Evolutionary conservation across 2,329 filamentous ascomycete genomes (phyloP).

Genomic region (Phyllosticta citribraziliensis): DNA sequence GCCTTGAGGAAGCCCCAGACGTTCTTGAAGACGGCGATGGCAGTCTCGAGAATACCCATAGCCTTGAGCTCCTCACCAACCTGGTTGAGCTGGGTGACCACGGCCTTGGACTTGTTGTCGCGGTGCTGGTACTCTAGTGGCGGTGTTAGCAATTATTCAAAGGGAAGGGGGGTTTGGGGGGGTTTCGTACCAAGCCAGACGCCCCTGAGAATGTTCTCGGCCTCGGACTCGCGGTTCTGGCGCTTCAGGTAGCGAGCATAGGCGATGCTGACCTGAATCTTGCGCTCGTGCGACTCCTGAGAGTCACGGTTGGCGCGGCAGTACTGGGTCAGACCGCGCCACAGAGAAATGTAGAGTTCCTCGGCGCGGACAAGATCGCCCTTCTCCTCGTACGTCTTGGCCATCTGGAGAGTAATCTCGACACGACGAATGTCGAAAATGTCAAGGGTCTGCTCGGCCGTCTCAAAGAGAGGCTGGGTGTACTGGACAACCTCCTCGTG

Average conservation of each 20-base stretch:
- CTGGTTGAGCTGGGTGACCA: slow-evolving; percentile 9
- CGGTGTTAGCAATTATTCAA: too few species aligned
- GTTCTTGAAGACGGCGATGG: slow-evolving; percentile 9
- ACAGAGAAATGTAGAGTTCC: slow-evolving; percentile 15
- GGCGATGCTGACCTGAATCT: slow-evolving; percentile 9
- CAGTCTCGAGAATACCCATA: slow-evolving; percentile 10
- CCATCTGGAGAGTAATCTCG: slow-evolving; percentile 9
- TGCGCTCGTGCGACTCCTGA: slow-evolving; percentile 7
- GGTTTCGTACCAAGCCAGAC: slow-evolving; percentile 1
- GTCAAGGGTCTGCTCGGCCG: slow-evolving; percentile 9
- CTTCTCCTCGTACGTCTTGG: slow-evolving; percentile 16
- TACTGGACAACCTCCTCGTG: slow-evolving; percentile 9
- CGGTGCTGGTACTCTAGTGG: slow-evolving; percentile 8
- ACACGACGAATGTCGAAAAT: slow-evolving; percentile 11
- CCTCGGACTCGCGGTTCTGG: slow-evolving; percentile 7
- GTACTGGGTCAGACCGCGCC: slow-evolving; percentile 9
- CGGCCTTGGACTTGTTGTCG: slow-evolving; percentile 9
- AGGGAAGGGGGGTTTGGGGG: too few species aligned
- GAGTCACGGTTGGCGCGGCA: slow-evolving; percentile 5
- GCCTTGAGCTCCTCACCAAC: slow-evolving; percentile 10
- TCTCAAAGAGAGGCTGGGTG: slow-evolving; percentile 10
- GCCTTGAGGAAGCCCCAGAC: slow-evolving; percentile 20
- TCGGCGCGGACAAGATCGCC: slow-evolving; percentile 18
- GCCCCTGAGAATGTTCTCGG: slow-evolving; percentile 8
- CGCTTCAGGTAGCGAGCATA: slow-evolving; percentile 9